These are phyloP conservation scores for Russula sp. DNA, from an alignment of 768 basidiomycete genomes.

Conservation along the genomic window DNA sequence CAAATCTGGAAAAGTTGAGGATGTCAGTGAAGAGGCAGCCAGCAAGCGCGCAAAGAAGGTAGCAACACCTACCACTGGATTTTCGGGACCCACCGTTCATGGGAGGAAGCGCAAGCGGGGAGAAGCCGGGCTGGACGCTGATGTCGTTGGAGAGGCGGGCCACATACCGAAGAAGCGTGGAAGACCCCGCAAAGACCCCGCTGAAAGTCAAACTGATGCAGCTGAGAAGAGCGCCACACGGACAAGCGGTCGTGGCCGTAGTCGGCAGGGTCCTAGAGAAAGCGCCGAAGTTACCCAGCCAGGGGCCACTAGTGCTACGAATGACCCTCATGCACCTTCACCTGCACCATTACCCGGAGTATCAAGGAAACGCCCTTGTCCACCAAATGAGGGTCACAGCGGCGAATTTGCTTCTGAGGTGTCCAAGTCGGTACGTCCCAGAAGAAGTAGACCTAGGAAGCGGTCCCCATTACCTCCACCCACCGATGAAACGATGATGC, in stretches of 20 bases:
- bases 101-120: slow-evolving; percentile 32
- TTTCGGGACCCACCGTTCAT: slow-evolving; percentile 21
- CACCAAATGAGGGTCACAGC: slow-evolving; percentile 23
- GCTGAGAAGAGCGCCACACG: background rate
- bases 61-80: slow-evolving; percentile 21
- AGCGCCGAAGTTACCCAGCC: background rate
- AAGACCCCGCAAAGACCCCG: slow-evolving; percentile 27
- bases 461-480: background rate
- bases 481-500: background rate
- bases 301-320: background rate
- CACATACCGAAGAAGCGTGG: slow-evolving; percentile 32
- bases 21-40: slow-evolving; percentile 9
- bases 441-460: slow-evolving; percentile 21
- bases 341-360: slow-evolving; percentile 12
- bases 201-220: slow-evolving; percentile 23
- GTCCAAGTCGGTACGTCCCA: background rate
- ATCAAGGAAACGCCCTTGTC: slow-evolving; percentile 34
- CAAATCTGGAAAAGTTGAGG: slow-evolving; percentile 3
- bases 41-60: slow-evolving; percentile 22
- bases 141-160: background rate
- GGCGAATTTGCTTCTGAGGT: background rate
- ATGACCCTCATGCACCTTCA: slow-evolving; percentile 3
- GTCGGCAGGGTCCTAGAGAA: background rate
- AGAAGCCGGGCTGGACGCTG: slow-evolving; percentile 21
- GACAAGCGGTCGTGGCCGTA: background rate